These are phyloP conservation scores for Aureobasidium sp. DNA, from an alignment of 2,329 filamentous ascomycete genomes.

Conservation along the genomic window DNA sequence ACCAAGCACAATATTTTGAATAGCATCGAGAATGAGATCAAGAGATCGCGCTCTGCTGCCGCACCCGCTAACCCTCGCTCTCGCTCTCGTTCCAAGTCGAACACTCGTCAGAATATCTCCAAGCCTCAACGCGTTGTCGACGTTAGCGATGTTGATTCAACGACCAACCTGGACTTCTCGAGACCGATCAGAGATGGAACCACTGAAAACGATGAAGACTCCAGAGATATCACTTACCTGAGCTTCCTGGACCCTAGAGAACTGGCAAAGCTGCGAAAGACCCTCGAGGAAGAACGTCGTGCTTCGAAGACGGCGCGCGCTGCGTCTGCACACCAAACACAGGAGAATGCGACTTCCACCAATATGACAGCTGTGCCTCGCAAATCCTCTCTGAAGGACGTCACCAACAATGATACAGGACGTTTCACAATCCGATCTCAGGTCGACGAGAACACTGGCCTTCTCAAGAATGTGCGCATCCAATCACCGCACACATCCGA, in stretches of 20 bases:
- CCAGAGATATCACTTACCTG: slow-evolving; percentile 44
- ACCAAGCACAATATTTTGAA: slow-evolving; percentile 19
- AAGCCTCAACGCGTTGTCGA: slow-evolving; percentile 9
- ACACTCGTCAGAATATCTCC: slow-evolving; percentile 1
- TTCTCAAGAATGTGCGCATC: slow-evolving; percentile 28
- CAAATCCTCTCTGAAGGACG: slow-evolving; percentile 50
- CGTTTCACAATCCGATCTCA: slow-evolving; percentile 21
- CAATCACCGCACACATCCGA: slow-evolving; percentile 30
- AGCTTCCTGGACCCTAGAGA: slow-evolving; percentile 48
- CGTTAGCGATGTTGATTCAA: slow-evolving; percentile 21
- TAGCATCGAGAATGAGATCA: slow-evolving; percentile 26
- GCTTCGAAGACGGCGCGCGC: slow-evolving; percentile 33
- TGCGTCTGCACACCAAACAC: slow-evolving; percentile 19
- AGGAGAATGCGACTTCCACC: slow-evolving; percentile 34
- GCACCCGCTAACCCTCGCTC: not conserved
- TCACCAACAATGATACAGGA: slow-evolving; percentile 34
- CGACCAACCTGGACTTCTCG: slow-evolving; percentile 19
- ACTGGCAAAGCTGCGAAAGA: slow-evolving; percentile 48
- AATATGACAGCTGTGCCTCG: slow-evolving; percentile 37
- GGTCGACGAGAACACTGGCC: slow-evolving; percentile 23
- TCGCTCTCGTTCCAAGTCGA: slow-evolving; percentile 21
- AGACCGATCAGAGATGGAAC: slow-evolving; percentile 18
- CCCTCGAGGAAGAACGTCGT: slow-evolving; percentile 48
- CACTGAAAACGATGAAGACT: slow-evolving; percentile 21
- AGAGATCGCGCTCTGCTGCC: slow-evolving; percentile 21